These are phyloP conservation scores for Vigna unguiculata DNA, from an alignment of 306 rosid genomes.

Conservation along the genomic window DNA sequence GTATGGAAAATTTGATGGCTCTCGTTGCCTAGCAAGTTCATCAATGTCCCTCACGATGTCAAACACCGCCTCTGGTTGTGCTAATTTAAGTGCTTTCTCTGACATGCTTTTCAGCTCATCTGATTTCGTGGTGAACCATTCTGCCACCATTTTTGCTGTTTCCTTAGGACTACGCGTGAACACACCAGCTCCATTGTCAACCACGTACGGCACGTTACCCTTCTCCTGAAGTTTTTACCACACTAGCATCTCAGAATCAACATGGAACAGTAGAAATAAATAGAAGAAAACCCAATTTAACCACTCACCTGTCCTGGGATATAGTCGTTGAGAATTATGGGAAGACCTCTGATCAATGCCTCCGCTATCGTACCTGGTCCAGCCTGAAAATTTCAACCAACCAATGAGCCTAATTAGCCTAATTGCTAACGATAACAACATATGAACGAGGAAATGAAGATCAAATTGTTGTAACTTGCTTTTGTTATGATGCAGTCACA, in stretches of 20 bases:
- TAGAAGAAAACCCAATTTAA: not conserved
- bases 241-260: conserved; percentile 27
- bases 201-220: conserved; percentile 97
- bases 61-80: conserved; percentile 96
- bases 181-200: conserved; percentile 94
- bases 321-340: conserved; percentile 92
- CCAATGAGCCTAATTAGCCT: conserved; percentile 42
- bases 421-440: conserved; percentile 15
- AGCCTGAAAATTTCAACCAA: conserved; percentile 61
- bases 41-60: conserved; percentile 90
- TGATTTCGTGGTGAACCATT: conserved; percentile 86
- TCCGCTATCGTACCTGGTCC: conserved; percentile 99
- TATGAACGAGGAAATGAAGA: conserved; percentile 16
- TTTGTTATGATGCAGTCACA: conserved; percentile 98
- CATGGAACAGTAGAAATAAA: not conserved
- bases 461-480: conserved; percentile 54
- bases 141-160: conserved; percentile 78
- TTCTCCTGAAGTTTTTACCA: conserved; percentile 67
- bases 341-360: conserved; percentile 97
- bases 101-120: conserved; percentile 77
- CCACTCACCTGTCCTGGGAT: conserved; percentile 91
- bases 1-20: conserved; percentile 73
- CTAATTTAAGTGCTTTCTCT: conserved; percentile 81
- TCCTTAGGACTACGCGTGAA: conserved; percentile 91
- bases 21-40: conserved; percentile 79